Evolutionary conservation across 495 filamentous ascomycete genomes (phyloP).

Genomic region (Xylaria curta): DNA sequence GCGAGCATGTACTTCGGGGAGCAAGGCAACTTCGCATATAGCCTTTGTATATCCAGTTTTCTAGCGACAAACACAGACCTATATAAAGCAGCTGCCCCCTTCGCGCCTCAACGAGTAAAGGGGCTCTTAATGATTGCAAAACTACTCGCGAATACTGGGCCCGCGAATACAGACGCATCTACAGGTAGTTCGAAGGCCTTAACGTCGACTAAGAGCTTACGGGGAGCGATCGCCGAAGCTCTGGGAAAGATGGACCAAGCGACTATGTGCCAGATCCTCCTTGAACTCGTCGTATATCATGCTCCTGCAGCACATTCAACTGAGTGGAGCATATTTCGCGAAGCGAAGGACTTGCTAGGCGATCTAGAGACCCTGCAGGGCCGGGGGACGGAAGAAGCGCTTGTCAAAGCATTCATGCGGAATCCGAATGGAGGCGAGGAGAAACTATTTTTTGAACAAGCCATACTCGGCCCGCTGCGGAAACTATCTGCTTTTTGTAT

Average conservation of each 20-base stretch:
- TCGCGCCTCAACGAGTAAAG: conserved; percentile 45
- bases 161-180: conserved; percentile 20
- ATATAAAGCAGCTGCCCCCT: conserved; percentile 46
- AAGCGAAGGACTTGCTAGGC: conserved; percentile 45
- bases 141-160: conserved; percentile 42
- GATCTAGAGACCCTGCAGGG: conserved; percentile 48
- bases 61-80: conserved; percentile 45
- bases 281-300: conserved; percentile 44
- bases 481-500: conserved; percentile 44
- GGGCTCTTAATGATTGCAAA: conserved; percentile 47
- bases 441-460: conserved; percentile 43
- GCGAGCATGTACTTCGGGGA: conserved; percentile 36
- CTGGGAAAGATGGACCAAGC: conserved; percentile 45
- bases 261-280: conserved; percentile 49
- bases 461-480: conserved; percentile 45
- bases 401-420: conserved; percentile 47
- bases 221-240: conserved; percentile 33
- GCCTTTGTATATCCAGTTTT: conserved; percentile 48
- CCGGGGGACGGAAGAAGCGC: conserved; percentile 41
- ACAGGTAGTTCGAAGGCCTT: not conserved
- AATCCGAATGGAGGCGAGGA: conserved; percentile 42
- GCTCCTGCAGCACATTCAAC: conserved; percentile 38
- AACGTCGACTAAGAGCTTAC: not conserved
- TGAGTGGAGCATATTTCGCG: conserved; percentile 43
- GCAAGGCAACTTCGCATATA: conserved; percentile 37